Percentiles rank a stretch among this genome's conserved stretches.
phyloP scores from a whole-genome alignment of 805 yeast species.

The Saitoella complicata region DNA sequence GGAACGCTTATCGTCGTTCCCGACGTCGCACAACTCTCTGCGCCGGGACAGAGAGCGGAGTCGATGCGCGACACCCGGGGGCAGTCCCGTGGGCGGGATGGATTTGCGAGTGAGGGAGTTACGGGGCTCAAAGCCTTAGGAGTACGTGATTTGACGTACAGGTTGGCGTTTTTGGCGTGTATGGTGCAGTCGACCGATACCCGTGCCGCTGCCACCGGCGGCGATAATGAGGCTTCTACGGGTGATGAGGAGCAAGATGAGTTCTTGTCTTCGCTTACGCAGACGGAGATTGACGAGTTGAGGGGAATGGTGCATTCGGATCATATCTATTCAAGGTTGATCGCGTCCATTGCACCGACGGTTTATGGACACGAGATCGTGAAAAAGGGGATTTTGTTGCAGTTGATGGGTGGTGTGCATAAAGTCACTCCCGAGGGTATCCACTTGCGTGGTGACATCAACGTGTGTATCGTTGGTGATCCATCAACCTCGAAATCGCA shows the following conservation, averaged over 20 bases:
- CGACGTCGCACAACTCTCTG: slow-evolving; percentile 79
- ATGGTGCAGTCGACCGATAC: slow-evolving; percentile 57
- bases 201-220: slow-evolving; percentile 22
- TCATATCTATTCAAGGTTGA: slow-evolving; percentile 68
- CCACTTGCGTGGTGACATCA: slow-evolving; percentile 88
- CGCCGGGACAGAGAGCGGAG: slow-evolving; percentile 88
- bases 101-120: slow-evolving; percentile 58
- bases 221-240: slow-evolving; percentile 23
- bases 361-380: slow-evolving; percentile 91
- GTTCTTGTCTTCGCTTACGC: slow-evolving; percentile 60
- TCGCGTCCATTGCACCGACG: slow-evolving; percentile 83
- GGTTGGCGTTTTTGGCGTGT: slow-evolving; percentile 78
- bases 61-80: slow-evolving; percentile 53
- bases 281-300: slow-evolving; percentile 68
- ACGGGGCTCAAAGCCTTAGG: slow-evolving; percentile 84
- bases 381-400: slow-evolving; percentile 79
- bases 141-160: slow-evolving; percentile 83
- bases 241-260: slow-evolving; percentile 59
- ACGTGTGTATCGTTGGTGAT: slow-evolving; percentile 91
- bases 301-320: slow-evolving; percentile 83
- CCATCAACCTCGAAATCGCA: slow-evolving; percentile 97
- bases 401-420: slow-evolving; percentile 89
- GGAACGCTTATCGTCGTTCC: slow-evolving; percentile 94
- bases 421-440: slow-evolving; percentile 88
- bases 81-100: slow-evolving; percentile 41